phyloP scores from a whole-genome alignment of 139 green algal species.

The Asterochloris sp. region DNA sequence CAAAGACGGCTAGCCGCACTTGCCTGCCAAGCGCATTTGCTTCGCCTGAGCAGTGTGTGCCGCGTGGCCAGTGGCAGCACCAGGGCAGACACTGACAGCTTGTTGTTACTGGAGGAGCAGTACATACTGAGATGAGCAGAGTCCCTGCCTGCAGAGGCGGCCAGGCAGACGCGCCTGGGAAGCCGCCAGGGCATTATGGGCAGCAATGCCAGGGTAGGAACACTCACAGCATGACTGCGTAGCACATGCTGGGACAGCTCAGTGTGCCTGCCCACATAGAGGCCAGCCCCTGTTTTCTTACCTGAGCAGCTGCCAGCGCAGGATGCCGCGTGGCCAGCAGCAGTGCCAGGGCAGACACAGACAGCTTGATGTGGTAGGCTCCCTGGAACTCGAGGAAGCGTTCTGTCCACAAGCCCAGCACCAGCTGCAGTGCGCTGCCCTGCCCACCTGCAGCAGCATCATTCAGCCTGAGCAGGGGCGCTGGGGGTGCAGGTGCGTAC shows the following conservation, averaged over 20 bases:
- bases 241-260: not conserved
- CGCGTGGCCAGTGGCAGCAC: conserved; percentile 36
- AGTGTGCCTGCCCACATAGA: not conserved
- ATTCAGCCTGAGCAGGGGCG: no score
- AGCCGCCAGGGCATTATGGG: no score
- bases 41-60: conserved; percentile 36
- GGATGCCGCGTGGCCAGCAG: conserved; percentile 41
- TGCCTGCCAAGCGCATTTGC: not conserved
- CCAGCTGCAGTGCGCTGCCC: conserved; percentile 30
- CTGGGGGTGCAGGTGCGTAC: no score
- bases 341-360: conserved; percentile 45
- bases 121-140: no score
- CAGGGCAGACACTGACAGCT: conserved; percentile 36
- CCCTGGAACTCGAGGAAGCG: conserved; percentile 53
- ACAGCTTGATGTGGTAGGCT: conserved; percentile 59
- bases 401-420: conserved; percentile 54
- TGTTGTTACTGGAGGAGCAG: no score
- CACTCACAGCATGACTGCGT: not conserved
- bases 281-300: conserved; percentile 17
- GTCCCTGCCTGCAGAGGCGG: no score
- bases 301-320: conserved; percentile 35
- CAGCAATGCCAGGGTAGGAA: not conserved
- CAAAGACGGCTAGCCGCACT: not conserved
- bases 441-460: conserved; percentile 9
- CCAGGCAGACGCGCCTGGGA: no score